Evolutionary conservation across 2,329 filamentous ascomycete species (phyloP).

Genomic region (Stagonosporopsis vannaccii): DNA sequence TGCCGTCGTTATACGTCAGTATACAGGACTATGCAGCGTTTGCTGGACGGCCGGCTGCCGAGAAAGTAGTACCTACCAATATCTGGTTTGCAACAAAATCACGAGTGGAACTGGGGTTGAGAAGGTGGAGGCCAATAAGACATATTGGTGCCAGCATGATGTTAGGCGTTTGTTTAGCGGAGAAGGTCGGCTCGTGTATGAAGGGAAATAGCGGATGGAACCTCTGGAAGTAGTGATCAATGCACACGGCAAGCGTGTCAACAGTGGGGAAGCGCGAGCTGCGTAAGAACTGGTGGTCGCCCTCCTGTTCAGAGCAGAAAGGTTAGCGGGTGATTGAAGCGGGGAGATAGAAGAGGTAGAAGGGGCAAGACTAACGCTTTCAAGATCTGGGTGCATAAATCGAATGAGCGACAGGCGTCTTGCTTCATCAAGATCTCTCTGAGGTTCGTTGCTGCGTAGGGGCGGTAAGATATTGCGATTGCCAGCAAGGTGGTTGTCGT

Average conservation of each 20-base stretch:
- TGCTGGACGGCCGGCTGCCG: neutral
- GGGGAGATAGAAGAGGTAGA: neutral
- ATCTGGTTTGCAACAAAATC: conserved; percentile 1
- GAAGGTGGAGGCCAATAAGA: conserved; percentile 1
- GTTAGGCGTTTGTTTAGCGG: neutral
- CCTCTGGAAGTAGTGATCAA: conserved; percentile 2
- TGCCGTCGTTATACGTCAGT: neutral
- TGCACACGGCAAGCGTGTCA: neutral
- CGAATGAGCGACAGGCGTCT: neutral
- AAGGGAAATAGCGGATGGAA: neutral
- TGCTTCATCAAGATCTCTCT: neutral
- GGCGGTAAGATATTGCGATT: neutral
- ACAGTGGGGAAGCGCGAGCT: neutral
- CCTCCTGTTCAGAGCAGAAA: neutral
- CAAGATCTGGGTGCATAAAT: neutral
- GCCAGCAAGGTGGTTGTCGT: too few species aligned
- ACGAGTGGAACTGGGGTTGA: neutral
- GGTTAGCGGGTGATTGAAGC: neutral
- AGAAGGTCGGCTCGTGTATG: neutral
- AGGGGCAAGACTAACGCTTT: neutral
- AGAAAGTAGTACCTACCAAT: neutral
- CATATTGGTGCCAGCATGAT: neutral
- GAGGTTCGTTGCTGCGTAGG: neutral
- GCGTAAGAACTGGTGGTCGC: neutral
- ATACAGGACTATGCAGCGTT: neutral